Evolutionary conservation across 108 stramenopile genomes (phyloP).

Genomic region (Cyclotella kingstonii): DNA sequence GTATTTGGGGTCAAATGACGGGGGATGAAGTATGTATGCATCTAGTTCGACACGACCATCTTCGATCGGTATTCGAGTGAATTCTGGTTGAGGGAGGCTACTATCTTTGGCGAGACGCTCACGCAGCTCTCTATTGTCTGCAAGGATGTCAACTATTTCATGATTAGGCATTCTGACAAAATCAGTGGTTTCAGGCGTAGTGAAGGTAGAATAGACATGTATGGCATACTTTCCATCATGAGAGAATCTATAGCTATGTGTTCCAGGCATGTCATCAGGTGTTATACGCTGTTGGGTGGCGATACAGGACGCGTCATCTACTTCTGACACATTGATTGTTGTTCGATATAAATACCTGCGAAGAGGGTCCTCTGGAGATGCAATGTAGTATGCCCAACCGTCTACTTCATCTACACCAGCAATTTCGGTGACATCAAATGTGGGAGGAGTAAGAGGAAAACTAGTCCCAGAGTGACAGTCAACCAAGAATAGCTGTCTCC

Average conservation of each 20-base stretch:
- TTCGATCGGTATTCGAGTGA: constrained; percentile 35
- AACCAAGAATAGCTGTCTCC: constrained; percentile 43
- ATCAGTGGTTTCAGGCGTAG: constrained; percentile 35
- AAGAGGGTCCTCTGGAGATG: constrained; percentile 40
- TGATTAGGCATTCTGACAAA: constrained; percentile 37
- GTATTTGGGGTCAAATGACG: constrained; percentile 23
- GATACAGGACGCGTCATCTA: not conserved
- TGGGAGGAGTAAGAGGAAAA: constrained; percentile 23
- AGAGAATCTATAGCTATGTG: constrained; percentile 37
- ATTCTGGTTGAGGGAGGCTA: constrained; percentile 40
- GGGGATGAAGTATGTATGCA: constrained; percentile 41
- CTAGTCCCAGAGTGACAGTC: constrained; percentile 15
- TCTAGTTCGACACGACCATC: constrained; percentile 33
- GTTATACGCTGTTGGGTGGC: constrained; percentile 37
- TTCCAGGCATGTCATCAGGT: constrained; percentile 36
- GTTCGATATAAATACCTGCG: constrained; percentile 42
- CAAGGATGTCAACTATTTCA: constrained; percentile 29
- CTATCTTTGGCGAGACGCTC: constrained; percentile 23
- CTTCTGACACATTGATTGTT: constrained; percentile 26
- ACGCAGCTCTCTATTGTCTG: constrained; percentile 40
- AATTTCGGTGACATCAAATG: constrained; percentile 43
- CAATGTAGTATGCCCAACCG: constrained; percentile 41
- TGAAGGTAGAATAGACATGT: constrained; percentile 37
- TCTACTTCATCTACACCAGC: constrained; percentile 43
- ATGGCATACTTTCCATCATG: constrained; percentile 42